Base-by-base conservation (phyloP, 805 yeast species). In the Wickerhamia fluorescens region DNA sequence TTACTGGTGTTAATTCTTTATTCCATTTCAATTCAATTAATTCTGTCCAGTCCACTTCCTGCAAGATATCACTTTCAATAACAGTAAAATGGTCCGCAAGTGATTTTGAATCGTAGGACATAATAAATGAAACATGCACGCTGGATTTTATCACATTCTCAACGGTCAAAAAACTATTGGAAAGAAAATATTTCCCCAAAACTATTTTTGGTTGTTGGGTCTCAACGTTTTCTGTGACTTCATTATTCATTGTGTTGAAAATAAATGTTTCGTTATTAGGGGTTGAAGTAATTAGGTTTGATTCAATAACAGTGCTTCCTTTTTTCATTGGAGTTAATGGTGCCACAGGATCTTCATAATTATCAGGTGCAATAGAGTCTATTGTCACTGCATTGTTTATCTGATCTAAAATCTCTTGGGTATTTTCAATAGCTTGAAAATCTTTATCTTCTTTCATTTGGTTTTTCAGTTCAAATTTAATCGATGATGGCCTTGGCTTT, bases 21-120 rank as follows among this genome's bases (percentile, higher is more conserved):
- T 74, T 72, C 86, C 95, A 81, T 27, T 74, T 68, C 37, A 83
- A 58, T 37, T 85, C 88, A 24, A 88, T 66, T 24, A 89, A 65
- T 41, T 86, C 95, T 44, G 76, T 78, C 96, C 97, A 89, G 51
- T 89, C 96, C 22, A 92, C 70, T 45, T 86, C 95, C 29, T 74
- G 68, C 14, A 88, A 54, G 24, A 87, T 71, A 51, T 92, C 97
- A 30, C 77, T 66, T 52, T 92, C 98, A 38, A 89, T 81, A 27
- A 84, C 51, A 0, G 97, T 89, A 54, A 89, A 66, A 39, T 89
- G 96, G 38, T 77, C 72, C 5, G 94, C 87, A 17, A 92, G 56
- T 0, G 71, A 58, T 31, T 62, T 56, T 2, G 95, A 76, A 32
- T 70, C 75, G 50, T 74, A 79, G 52, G 80, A 74, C 43, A 92